Evolutionary conservation across 345 rosid genomes (phyloP), one percentile per base, ranked within the genome.

Genomic region (Crucihimalaya himalaica): DNA sequence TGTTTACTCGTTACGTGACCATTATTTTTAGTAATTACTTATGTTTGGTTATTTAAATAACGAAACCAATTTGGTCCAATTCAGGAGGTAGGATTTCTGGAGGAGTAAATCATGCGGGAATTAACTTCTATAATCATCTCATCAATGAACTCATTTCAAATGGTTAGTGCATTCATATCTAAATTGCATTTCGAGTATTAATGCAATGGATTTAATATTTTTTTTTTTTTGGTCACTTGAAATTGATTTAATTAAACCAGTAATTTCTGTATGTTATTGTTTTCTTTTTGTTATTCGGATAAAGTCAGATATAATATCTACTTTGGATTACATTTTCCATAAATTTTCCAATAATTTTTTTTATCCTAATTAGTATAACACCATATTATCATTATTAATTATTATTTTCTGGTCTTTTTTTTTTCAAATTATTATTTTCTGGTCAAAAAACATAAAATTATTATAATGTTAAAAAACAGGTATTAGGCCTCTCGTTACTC

Each of bases 111-210:
- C 34, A 31, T 31, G 67, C 62, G 68, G 86, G 84, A 14, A 50
- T 83, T 20, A 51, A 43, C 8, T 72, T 74, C 65, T 78, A 83
- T 73, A 78, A 75, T 42, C 63, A 71, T 29, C 84, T 83, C 55
- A 80, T 83, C 67, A 46, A 83, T 43, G 82, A 79, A 27, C 80
- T 83, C 45, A 68, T 83, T n/a, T 53, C 72, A 15, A 72, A 81
- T 6, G 81, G 59, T 39, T 18, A 25, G 63, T 32, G 6, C 6
- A 61, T 16, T 21, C 34, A 13, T 37, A 18, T 54, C 8, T 23
- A 46, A 12, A 53, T 2, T 63, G 0, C 42, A 6, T 32, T 47
- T 43, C 5, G 34, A 19, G 28, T 53, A 27, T 66, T 8, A 28
- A 51, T 15, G 14, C 52, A n/a, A n/a, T n/a, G n/a, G n/a, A n/a